Percentiles rank a stretch among this genome's conserved stretches.
Conservation (phyloP, 139 green algal genomes). For the Chlamydomonas incerta region DNA sequence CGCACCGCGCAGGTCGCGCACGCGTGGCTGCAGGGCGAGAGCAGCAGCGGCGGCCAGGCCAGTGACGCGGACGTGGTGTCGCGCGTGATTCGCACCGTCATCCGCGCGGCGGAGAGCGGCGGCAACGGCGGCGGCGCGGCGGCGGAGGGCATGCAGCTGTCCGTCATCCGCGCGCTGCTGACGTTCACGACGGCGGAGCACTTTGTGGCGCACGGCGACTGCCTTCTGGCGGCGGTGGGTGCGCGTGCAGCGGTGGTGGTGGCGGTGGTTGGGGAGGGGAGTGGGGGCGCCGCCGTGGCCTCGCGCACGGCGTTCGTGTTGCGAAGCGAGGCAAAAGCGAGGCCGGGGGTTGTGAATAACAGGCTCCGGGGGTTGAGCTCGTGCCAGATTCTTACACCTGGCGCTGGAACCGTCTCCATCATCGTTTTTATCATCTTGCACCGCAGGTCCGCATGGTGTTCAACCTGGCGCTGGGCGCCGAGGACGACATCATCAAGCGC, state of each 20-base stretch:
- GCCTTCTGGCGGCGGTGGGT: slow-evolving; percentile 79
- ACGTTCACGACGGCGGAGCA: slow-evolving; percentile 91
- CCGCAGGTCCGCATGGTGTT: slow-evolving; percentile 75
- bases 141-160: slow-evolving; percentile 77
- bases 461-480: slow-evolving; percentile 86
- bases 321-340: too few species aligned
- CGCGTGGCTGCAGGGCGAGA: slow-evolving; percentile 87
- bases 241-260: too few species aligned
- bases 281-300: too few species aligned
- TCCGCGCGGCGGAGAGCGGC: slow-evolving; percentile 75
- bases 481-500: slow-evolving; percentile 78
- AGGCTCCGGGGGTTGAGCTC: too few species aligned
- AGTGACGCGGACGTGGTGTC: slow-evolving; percentile 48
- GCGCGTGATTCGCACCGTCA: slow-evolving; percentile 77
- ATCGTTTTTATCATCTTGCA: too few species aligned
- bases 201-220: slow-evolving; percentile 90
- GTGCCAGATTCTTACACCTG: too few species aligned
- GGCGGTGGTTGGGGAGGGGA: too few species aligned
- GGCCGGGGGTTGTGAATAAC: too few species aligned
- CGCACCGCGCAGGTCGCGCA: slow-evolving; percentile 57
- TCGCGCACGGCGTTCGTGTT: too few species aligned
- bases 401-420: too few species aligned
- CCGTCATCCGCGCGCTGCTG: slow-evolving; percentile 83
- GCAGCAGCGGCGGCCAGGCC: neutral
- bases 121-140: neutral